phyloP scores from a whole-genome alignment of 1,284 basidiomycete genomes.

The Sparassis latifolia region DNA sequence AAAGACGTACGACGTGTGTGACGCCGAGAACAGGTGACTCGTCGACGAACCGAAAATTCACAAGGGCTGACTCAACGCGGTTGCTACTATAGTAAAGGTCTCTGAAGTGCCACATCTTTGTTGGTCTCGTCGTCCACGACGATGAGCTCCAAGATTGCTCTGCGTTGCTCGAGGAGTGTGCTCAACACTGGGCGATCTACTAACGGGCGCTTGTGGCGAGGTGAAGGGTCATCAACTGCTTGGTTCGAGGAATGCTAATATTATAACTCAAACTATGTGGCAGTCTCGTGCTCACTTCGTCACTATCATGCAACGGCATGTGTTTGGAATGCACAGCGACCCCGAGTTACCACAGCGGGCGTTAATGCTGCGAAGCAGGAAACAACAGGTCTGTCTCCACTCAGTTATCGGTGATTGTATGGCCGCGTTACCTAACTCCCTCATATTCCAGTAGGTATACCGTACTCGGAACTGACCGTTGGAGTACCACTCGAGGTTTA shows the following conservation, averaged over 20 bases:
- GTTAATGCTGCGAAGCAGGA: slow-evolving; percentile 13
- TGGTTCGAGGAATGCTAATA: neutral
- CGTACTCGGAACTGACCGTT: slow-evolving; percentile 70
- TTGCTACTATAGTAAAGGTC: neutral
- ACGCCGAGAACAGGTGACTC: too few species aligned
- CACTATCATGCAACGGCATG: slow-evolving; percentile 17
- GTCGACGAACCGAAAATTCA: too few species aligned
- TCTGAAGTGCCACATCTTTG: neutral
- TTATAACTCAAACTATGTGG: neutral
- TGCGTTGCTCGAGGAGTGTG: neutral
- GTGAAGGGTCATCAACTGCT: neutral
- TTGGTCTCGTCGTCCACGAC: neutral
- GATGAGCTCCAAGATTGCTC: slow-evolving; percentile 4
- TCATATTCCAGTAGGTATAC: slow-evolving; percentile 36
- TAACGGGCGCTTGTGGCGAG: neutral
- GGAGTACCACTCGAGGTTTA: slow-evolving; percentile 74
- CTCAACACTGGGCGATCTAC: slow-evolving; percentile 1
- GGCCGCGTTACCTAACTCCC: neutral
- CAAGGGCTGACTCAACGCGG: neutral
- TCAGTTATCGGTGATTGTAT: neutral
- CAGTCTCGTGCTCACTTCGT: slow-evolving; percentile 21
- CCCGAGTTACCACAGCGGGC: slow-evolving; percentile 5
- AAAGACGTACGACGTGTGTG: neutral
- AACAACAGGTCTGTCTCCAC: slow-evolving; percentile 13
- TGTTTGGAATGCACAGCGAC: slow-evolving; percentile 14